Conservation (phyloP, 2,329 filamentous ascomycete genomes). For the Penicillium sp. region DNA sequence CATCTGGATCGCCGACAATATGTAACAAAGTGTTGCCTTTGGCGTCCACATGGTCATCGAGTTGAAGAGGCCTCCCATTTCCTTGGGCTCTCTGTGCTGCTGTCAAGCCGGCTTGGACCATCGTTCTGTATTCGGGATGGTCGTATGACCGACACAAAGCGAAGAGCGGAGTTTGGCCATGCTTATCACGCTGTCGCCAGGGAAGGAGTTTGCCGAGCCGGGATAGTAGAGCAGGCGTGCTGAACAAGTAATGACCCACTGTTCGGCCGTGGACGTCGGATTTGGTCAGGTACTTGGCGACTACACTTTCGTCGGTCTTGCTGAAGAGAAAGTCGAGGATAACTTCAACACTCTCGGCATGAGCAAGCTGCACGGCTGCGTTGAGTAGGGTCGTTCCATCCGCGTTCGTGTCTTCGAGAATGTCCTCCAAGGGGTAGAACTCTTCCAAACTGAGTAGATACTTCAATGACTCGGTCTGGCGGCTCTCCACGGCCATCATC, state of each 20-base stretch:
- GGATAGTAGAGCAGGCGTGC: constrained; percentile 79
- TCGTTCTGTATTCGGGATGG: constrained; percentile 80
- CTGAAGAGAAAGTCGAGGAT: constrained; percentile 74
- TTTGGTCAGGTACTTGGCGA: constrained; percentile 72
- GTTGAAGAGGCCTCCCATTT: constrained; percentile 79
- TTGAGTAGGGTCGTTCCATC: constrained; percentile 89
- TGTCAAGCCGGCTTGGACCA: constrained; percentile 83
- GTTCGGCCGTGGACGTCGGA: constrained; percentile 88
- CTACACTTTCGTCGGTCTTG: constrained; percentile 59
- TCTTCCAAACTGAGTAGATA: constrained; percentile 80
- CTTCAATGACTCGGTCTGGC: constrained; percentile 71
- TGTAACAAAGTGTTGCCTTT: constrained; percentile 97
- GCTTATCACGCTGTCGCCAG: constrained; percentile 91
- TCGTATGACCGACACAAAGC: constrained; percentile 95
- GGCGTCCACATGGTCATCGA: constrained; percentile 89
- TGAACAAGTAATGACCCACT: constrained; percentile 94
- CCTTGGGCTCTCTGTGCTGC: constrained; percentile 76
- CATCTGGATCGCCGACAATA: constrained; percentile 83
- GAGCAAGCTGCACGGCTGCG: constrained; percentile 85
- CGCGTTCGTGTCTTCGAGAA: constrained; percentile 85
- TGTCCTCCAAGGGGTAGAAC: constrained; percentile 72
- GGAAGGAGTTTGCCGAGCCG: constrained; percentile 78
- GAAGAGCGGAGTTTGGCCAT: constrained; percentile 97
- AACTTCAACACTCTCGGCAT: constrained; percentile 74
- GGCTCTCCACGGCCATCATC: constrained; percentile 83